Base-by-base conservation (phyloP, 2,329 filamentous ascomycete species). In the Colletotrichum liriopes region DNA sequence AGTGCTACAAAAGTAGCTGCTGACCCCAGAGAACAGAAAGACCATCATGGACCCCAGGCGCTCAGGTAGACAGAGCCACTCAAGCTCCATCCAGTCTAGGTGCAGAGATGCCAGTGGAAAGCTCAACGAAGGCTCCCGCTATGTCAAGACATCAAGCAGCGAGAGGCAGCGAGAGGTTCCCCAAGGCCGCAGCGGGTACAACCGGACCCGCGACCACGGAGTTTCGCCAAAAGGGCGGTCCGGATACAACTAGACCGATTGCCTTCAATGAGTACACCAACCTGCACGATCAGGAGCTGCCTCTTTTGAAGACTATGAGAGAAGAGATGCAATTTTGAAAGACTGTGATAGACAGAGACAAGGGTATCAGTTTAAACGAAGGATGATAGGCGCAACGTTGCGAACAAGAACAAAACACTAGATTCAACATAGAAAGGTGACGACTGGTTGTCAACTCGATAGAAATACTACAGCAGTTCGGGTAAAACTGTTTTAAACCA, bases 181-280 rank as follows among this genome's bases (percentile, higher is more conserved):
- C 3, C 59, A 20, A 6, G 70, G 70, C 20, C 70, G 70, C 9
- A 72, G 70, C 47, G 65, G 70, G 1, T 72, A 72, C 59, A 72
- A 72, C 35, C 37, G 70, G 8, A 54, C 41, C 20, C 69, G 69
- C 9, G 69, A 69, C 11, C 51, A 64, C 35, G 39, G 41, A 1
- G 12, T 47, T 11, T 45, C 69, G 29, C 32, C 65, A 32, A 72
- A 65, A 16, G 70, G 70, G 16, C 63, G 70, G 0, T 72, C 70
- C 39, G 70, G 70, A n/a, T 70, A 72, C 29, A 72, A 70, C 39
- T 72, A 49, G 51, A 11, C 5, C 3, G 49, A n/a, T 7, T 2
- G 20, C 1, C 16, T 14, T 20, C 47, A 11, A 18, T 35, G 9
- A 6, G 4, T 7, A 6, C 37, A n/a, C 35, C 35, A 14, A 39